Evolutionary conservation across 148 eudicot species (phyloP), one percentile per base, ranked within the genome.

Genomic region (Chenopodium berlandieri): DNA sequence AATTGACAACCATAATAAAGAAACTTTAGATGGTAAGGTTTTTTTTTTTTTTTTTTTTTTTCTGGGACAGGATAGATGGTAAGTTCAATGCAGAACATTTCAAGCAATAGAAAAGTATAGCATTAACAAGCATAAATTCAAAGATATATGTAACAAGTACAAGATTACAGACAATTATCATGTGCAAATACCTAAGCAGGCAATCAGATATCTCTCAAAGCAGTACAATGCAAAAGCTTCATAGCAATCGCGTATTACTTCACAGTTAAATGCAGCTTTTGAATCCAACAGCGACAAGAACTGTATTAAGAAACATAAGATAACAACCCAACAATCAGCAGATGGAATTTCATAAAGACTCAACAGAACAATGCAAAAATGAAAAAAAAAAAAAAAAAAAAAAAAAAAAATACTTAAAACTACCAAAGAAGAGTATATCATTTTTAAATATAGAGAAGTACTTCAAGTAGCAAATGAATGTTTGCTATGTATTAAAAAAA

Each of bases 191-290:
- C 99, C 99, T 90, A 96, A 89, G 88, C 97, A 92, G 85, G 98
- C 99, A 80, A 96, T 94, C 67, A 96, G 89, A 86, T 92, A 94
- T 92, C 99, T 94, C 91, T 92, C 99, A 83, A 96, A 96, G 95
- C 98, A 96, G 86, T 96, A 96, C 81, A 96, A 86, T 14, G 99
- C 99, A 86, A 96, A 94, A 78, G 99, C 98, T 90, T 96, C 99
- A 84, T 96, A 96, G 82, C 99, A 96, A 80, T 96, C 99, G 78
- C 97, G 90, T 65, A 96, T 89, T 69, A 94, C 89, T 91, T 94
- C 98, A 81, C 87, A 96, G 87, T 96, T 92, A 84, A 96, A 96
- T 73, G 99, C 99, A 69, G 92, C 94, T 81, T 89, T 87, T 85
- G 98, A 89, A 85, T 96, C 83, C 88, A 88, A 80, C 67, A 96